Base-by-base conservation (phyloP, 495 filamentous ascomycete species). In the Aspergillus avenaceus region DNA sequence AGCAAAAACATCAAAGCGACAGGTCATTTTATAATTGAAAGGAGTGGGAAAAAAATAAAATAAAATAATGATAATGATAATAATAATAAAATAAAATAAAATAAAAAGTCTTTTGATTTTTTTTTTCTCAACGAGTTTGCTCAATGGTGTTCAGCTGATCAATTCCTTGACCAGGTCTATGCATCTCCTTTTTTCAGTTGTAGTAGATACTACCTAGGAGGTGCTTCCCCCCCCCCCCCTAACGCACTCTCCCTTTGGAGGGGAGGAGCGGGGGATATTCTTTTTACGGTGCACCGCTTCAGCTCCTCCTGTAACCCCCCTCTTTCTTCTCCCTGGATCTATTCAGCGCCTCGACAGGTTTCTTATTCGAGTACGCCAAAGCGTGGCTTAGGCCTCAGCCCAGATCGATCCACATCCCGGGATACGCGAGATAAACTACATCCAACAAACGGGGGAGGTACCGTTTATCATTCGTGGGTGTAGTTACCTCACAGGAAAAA, bases 381-480 rank as follows among this genome's bases (percentile, higher is more conserved):
- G 13, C 12, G 31, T 37, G 28, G 45, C 25, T 46, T 23, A 47
- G 44, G 16, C 37, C 46, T 47, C 36, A 47, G 50, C 37, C 29
- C 44, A 44, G 44, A 53, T 53, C 43, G 50, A 37, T 44, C 50
- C 50, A 53, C 50, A 47, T 53, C 50, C 50, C 50, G 50, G 29
- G 41, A 52, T 43, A 52, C 49, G 41, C 41, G 41, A 38, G 34
- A 43, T 45, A 23, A 19, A 28, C n/a, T 41, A 36, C 22, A 45
- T 38, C 24, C 25, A 37, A 45, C n/a, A 37, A 19, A 28, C 19
- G 8, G 11, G 2, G n/a, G 2, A 29, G 11, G 22, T 29, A 11
- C 13, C 9, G n/a, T 21, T 29, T 29, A 7, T 44, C 6, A 27
- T 24, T 25, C 22, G 24, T 42, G 19, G 7, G 19, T 14, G 2